Percentiles rank a stretch among this genome's conserved stretches.
phyloP scores from a whole-genome alignment of 2,329 filamentous ascomycete species.

The Zasmidium citrigriseum region DNA sequence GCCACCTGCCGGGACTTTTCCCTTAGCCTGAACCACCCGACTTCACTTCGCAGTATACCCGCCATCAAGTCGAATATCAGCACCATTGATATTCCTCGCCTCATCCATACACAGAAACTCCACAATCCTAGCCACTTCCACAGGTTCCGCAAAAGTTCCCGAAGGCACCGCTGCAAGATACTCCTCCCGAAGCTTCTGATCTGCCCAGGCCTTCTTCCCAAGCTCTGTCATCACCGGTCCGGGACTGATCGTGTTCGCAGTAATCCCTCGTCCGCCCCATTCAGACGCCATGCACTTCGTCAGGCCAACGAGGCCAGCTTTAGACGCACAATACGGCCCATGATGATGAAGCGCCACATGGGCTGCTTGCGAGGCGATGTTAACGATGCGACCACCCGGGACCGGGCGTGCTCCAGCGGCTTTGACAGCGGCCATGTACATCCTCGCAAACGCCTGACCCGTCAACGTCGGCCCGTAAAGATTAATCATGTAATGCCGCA shows the following conservation, averaged over 20 bases:
- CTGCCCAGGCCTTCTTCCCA: conserved; percentile 41
- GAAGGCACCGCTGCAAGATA: conserved; percentile 30
- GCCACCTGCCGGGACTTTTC: no score
- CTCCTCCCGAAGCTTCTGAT: conserved; percentile 26
- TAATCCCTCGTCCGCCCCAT: conserved; percentile 49
- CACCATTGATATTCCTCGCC: conserved; percentile 39
- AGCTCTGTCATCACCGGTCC: conserved; percentile 51
- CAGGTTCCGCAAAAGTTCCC: conserved; percentile 33
- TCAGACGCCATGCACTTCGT: conserved; percentile 51
- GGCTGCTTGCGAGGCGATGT: conserved; percentile 49
- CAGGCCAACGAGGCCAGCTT: conserved; percentile 47
- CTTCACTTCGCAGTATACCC: conserved; percentile 28
- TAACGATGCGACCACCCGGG: conserved; percentile 45
- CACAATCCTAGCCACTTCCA: conserved; percentile 71
- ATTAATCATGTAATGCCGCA: conserved; percentile 48
- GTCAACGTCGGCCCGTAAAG: conserved; percentile 49
- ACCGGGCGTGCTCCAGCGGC: conserved; percentile 11
- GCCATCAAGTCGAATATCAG: conserved; percentile 40
- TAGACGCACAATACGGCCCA: conserved; percentile 51
- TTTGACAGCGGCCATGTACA: conserved; percentile 37
- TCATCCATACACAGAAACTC: conserved; percentile 38
- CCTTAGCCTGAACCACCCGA: no score
- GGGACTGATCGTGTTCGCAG: conserved; percentile 48
- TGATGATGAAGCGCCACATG: conserved; percentile 49
- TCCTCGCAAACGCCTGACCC: conserved; percentile 46